Base-by-base conservation (phyloP, 1,139 yeast species). In the Candida glucosophila region DNA sequence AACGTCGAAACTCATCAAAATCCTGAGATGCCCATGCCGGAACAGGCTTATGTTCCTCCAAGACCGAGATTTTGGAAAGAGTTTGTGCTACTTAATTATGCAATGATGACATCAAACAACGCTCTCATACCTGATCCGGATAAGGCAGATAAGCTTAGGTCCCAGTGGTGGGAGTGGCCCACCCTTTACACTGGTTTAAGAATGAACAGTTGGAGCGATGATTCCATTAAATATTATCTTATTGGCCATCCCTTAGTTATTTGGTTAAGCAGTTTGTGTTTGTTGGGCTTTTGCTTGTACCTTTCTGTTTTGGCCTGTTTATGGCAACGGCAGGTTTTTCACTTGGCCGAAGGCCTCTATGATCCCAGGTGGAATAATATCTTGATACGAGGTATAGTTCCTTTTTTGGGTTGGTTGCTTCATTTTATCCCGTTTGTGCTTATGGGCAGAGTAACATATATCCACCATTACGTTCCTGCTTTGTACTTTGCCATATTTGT, bases 151-250 rank as follows among this genome's bases (percentile, higher is more conserved):
- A 57, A 53, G 22, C 54, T 80, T 33, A 74, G 85, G 2, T 76
- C 86, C 9, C 52, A 62, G 29, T 78, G 86, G 73, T 80, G 90
- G 88, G 78, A 80, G 54, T 80, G 92, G 92, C 88, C 90, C 19
- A 58, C 72, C 5, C 49, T 75, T 29, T 54, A 62, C 20, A 49
- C 60, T 12, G 92, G 92, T 4, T 55, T 80, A 29, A 61, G 90
- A 41, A 72, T 80, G 82, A 71, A 81, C 39, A 58, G 70, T 3
- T 80, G 90, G 90, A 52, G 64, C 3, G 44, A 56, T 5, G 43
- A 46, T 11, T 59, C 58, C 11, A 44, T 57, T 15, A 72, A 73
- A 40, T 80, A 71, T 41, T 80, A 69, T 40, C 53, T 80, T 40
- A 54, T 80, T 35, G 82, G 83, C 3, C 73, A 77, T 31, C 82